Evolutionary conservation across 192 early-diverging fungal genomes (phyloP), one percentile per base, ranked within the genome.

Genomic region (Phlyctochytrium bullatum): DNA sequence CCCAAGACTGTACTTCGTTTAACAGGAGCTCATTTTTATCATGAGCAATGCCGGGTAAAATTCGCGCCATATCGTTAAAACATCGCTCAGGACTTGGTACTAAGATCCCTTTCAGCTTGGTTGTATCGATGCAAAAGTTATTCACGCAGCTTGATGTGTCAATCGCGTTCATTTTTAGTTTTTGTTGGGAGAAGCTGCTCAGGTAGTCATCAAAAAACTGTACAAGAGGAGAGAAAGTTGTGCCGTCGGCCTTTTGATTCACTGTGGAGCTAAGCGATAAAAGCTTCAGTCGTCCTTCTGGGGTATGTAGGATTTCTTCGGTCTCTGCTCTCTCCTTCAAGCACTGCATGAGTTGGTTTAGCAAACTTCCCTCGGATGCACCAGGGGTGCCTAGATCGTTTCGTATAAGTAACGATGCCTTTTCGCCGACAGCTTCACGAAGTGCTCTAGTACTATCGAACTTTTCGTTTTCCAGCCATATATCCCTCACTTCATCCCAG

Each of bases 11-110:
- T 17, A 86, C 75, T 61, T 88, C 84, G 27, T 62, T 76, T 36
- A 88, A 59, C 0, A 88, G 72, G 29, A 83, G 54, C 59, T 87
- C 86, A 58, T 88, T 88, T 61, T 86, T 86, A 62, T 87, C 81
- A 33, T 81, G 30, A 0, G 84, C 78, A 4, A 87, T 47, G 10
- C 79, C 76, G 2, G 86, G 86, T 25, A 88, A 59, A 16, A 88
- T 73, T 24, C 62, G 62, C 2, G 85, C 82, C 36, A 88, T 81
- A 25, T 83, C 83, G 3, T 68, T 35, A 56, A 88, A 88, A 51
- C 86, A 88, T 25, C 81, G 60, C 66, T 87, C 81, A 2, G 86
- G 85, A 62, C 82, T 85, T 31, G 86, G 86, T 0, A 82, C 68
- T 2, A 88, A 66, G 2, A 82, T 73, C 30, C 68, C 77, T 63